Base-by-base conservation (phyloP, 1,139 yeast genomes). In the Taiozyma onychis region DNA sequence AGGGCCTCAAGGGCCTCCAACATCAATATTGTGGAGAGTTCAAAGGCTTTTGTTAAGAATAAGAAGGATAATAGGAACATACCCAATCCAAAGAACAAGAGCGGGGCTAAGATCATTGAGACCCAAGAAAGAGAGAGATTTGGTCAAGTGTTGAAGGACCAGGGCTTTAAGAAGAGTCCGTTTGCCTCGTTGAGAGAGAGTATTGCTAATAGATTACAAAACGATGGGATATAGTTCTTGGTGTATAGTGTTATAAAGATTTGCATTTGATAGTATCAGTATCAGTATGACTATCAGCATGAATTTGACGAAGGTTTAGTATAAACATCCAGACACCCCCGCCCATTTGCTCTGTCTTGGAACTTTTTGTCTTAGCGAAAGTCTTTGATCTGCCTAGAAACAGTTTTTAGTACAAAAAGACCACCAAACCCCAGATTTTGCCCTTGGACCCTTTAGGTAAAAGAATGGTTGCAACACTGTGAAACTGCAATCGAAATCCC, bases 31-130 rank as follows among this genome's bases (percentile, higher is more conserved):
- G 57, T 59, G 6, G 55, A 59, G 28, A 48, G 54, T 22, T 50
- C 54, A 32, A 46, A 53, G 49, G 57, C 45, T 47, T 52, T 46
- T 54, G 57, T 57, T 7, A 51, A 56, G 13, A 59, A 55, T 42
- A 66, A 62, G 39, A 61, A 24, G 7, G 6, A 71, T 43, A 68
- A 67, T 51, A 37, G 10, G 18, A 83, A 84, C 61, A 67, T 70
- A 48, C 93, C 93, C 9, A 85, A 81, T 58, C 81, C 86, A 13
- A 78, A 78, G 52, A 74, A 72, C 34, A 74, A 73, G 49, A 73
- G 74, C 27, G 91, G 91, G 24, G 81, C 79, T 44, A 75, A 74
- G 55, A 66, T 70, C 39, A 74, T 85, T 24, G 76, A 82, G 57
- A 68, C 68, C 44, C 69, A 72, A 44, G 95, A 85, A 60, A 74